Evolutionary conservation across 2,329 filamentous ascomycete genomes (phyloP).

Genomic region (Phaeomoniella chlamydospora): DNA sequence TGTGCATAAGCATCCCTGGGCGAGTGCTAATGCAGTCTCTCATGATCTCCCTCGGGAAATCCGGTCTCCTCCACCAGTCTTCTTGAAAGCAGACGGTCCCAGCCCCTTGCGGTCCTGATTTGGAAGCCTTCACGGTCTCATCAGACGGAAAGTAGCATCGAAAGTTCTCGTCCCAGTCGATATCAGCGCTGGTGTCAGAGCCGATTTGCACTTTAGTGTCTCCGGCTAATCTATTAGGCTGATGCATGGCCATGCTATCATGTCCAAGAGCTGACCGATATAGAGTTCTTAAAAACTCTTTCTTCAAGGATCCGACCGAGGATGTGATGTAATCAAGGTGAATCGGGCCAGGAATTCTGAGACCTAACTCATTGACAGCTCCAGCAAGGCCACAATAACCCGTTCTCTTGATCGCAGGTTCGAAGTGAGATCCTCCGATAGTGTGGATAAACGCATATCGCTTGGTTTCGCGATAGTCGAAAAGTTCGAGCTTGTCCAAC

Average conservation of each 20-base stretch:
- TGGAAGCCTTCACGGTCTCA: constrained; percentile 51
- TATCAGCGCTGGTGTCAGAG: constrained; percentile 28
- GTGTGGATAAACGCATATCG: constrained; percentile 71
- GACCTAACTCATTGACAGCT: constrained; percentile 49
- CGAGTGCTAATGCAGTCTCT: constrained; percentile 63
- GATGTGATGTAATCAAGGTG: constrained; percentile 37
- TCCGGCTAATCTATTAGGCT: constrained; percentile 18
- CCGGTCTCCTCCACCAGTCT: constrained; percentile 52
- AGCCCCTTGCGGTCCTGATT: constrained; percentile 47
- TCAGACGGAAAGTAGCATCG: constrained; percentile 70
- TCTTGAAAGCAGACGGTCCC: constrained; percentile 72
- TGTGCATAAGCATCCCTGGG: constrained; percentile 67
- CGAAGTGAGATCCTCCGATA: constrained; percentile 46
- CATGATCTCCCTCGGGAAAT: constrained; percentile 59
- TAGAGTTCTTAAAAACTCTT: constrained; percentile 47
- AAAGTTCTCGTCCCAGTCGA: constrained; percentile 36
- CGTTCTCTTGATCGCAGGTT: constrained; percentile 34
- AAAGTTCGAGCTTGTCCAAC: constrained; percentile 54
- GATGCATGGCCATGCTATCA: constrained; percentile 27
- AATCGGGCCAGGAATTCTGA: constrained; percentile 39
- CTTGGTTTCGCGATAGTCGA: constrained; percentile 65
- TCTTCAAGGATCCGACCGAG: constrained; percentile 64
- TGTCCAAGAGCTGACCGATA: constrained; percentile 46
- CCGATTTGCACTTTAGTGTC: constrained; percentile 14
- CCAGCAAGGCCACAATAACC: constrained; percentile 63